phyloP scores from a whole-genome alignment of 345 rosid species.

The Lagerstroemia speciosa region DNA sequence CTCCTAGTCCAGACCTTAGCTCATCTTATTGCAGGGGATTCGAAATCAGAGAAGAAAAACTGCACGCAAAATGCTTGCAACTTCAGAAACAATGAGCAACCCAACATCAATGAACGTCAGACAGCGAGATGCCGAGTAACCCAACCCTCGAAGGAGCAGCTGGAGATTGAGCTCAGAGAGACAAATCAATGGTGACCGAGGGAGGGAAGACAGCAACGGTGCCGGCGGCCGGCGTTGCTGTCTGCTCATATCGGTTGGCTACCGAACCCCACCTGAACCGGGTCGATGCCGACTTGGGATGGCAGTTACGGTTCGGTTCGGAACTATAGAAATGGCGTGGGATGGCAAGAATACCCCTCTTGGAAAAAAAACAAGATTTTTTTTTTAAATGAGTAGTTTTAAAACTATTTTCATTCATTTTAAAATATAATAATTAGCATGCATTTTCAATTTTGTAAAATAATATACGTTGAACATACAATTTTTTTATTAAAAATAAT shows the following conservation, averaged over 20 bases:
- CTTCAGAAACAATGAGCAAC: background rate
- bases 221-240: background rate
- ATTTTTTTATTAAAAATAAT: too few species aligned
- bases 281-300: background rate
- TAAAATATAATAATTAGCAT: too few species aligned
- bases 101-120: background rate
- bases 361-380: too few species aligned
- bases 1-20: background rate
- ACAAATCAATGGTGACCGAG: background rate
- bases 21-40: background rate
- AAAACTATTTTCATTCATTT: too few species aligned
- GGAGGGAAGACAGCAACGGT: background rate
- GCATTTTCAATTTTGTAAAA: too few species aligned
- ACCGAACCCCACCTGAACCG: background rate
- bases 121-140: background rate
- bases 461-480: too few species aligned
- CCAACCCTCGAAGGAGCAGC: background rate
- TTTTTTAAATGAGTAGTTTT: too few species aligned
- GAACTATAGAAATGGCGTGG: too few species aligned
- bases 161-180: background rate
- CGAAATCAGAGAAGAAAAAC: background rate
- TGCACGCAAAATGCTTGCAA: background rate
- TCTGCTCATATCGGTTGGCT: background rate
- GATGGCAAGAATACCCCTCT: too few species aligned
- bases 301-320: background rate